These are phyloP conservation scores for Albizia julibrissin DNA, from an alignment of 306 rosid genomes.

Conservation along the genomic window DNA sequence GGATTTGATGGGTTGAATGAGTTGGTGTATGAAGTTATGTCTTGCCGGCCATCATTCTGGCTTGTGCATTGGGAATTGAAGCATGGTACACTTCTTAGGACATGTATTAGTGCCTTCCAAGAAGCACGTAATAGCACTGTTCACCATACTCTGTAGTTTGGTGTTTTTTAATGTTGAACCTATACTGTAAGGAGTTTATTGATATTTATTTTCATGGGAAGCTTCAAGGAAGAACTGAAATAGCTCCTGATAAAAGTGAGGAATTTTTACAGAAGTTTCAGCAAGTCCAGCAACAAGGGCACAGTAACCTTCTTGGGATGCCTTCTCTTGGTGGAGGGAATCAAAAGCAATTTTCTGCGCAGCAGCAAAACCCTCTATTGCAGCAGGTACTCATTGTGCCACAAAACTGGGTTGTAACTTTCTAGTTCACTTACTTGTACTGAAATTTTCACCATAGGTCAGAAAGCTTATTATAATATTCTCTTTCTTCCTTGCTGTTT, in stretches of 20 bases:
- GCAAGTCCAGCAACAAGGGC: constrained; percentile 90
- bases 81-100: neutral
- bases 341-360: constrained; percentile 70
- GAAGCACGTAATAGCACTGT: neutral
- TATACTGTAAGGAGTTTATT: constrained; percentile 29
- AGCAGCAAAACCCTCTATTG: constrained; percentile 72
- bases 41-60: neutral
- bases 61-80: neutral
- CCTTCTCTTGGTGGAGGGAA: constrained; percentile 61
- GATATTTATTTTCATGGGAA: constrained; percentile 45
- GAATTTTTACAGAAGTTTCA: constrained; percentile 78
- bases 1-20: constrained; percentile 27
- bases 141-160: neutral
- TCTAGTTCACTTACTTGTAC: constrained; percentile 15
- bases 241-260: constrained; percentile 86
- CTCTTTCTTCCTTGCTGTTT: neutral
- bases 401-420: constrained; percentile 23
- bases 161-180: neutral
- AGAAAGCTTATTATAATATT: neutral
- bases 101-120: neutral
- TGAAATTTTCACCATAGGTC: constrained; percentile 15
- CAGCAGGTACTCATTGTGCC: constrained; percentile 61
- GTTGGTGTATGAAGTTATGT: too few species aligned
- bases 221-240: constrained; percentile 82
- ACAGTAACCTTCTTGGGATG: constrained; percentile 60